Evolutionary conservation across 106 monocot species (phyloP).

Genomic region (Apostasia shenzhenica): DNA sequence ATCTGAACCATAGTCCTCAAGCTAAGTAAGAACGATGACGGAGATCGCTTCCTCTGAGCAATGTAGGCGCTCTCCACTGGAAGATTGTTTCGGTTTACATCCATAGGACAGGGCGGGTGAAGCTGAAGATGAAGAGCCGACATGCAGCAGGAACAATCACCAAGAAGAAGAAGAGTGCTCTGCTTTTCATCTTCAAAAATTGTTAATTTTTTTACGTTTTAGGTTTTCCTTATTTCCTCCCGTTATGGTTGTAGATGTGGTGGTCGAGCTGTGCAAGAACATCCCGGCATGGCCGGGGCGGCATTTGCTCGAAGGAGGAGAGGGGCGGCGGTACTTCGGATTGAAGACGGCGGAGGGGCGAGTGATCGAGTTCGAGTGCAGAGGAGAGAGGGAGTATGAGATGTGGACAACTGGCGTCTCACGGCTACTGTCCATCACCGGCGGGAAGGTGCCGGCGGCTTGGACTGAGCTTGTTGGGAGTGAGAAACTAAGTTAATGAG

Average conservation of each 20-base stretch:
- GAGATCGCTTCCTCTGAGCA: too few species aligned
- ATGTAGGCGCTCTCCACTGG: constrained; percentile 69
- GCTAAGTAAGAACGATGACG: too few species aligned
- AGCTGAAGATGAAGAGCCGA: constrained; percentile 63
- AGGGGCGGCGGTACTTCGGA: constrained; percentile 76
- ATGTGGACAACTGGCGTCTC: constrained; percentile 81
- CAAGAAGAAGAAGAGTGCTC: constrained; percentile 86
- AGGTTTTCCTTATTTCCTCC: too few species aligned
- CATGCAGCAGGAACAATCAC: constrained; percentile 82
- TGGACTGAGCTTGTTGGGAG: too few species aligned
- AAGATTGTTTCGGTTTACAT: constrained; percentile 84
- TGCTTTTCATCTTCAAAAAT: background rate
- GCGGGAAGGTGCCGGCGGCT: background rate
- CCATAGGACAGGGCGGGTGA: constrained; percentile 32
- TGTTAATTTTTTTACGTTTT: too few species aligned
- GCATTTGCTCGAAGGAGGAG: constrained; percentile 66
- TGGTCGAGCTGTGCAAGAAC: constrained; percentile 62
- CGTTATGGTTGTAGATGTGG: constrained; percentile 33
- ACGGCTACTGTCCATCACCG: constrained; percentile 44
- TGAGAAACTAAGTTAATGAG: too few species aligned
- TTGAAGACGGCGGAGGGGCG: constrained; percentile 54
- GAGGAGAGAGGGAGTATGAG: constrained; percentile 62
- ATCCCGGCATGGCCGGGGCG: constrained; percentile 71
- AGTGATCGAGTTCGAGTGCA: constrained; percentile 85
- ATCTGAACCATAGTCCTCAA: background rate